Evolutionary conservation across 768 basidiomycete species (phyloP).

Genomic region (Phaeolepiota aurea): DNA sequence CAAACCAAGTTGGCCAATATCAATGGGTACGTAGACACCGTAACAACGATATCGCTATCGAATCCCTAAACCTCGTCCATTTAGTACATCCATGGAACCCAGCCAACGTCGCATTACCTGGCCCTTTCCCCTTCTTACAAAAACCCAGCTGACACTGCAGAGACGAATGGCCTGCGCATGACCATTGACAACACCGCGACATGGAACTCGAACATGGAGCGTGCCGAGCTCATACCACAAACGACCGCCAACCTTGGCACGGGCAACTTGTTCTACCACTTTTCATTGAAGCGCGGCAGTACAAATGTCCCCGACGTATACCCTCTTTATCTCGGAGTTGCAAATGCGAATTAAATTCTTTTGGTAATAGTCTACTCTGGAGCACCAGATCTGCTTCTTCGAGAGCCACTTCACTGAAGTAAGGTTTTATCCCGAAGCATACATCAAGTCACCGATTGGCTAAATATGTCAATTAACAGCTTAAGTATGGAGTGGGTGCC

Average conservation of each 20-base stretch:
- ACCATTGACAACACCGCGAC: constrained; percentile 46
- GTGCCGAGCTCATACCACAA: constrained; percentile 34
- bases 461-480: constrained; percentile 18
- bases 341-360: constrained; percentile 1
- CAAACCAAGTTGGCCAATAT: constrained; percentile 43
- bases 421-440: neutral
- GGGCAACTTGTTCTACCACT: constrained; percentile 56
- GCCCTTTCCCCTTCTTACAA: constrained; percentile 42
- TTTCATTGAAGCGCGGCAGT: constrained; percentile 40
- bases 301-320: constrained; percentile 46
- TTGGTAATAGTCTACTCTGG: constrained; percentile 35
- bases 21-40: constrained; percentile 38
- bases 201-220: constrained; percentile 48
- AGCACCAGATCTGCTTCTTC: constrained; percentile 58
- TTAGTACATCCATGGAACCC: constrained; percentile 48
- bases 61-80: too few relatives aligned
- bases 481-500: constrained; percentile 49
- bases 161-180: constrained; percentile 41
- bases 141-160: constrained; percentile 47
- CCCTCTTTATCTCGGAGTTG: neutral
- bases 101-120: constrained; percentile 45
- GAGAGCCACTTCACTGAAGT: constrained; percentile 57
- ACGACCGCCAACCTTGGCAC: constrained; percentile 46
- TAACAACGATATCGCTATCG: neutral
- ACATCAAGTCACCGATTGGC: neutral